These are phyloP conservation scores for Delonix regia DNA, from an alignment of 306 rosid genomes.

Conservation along the genomic window DNA sequence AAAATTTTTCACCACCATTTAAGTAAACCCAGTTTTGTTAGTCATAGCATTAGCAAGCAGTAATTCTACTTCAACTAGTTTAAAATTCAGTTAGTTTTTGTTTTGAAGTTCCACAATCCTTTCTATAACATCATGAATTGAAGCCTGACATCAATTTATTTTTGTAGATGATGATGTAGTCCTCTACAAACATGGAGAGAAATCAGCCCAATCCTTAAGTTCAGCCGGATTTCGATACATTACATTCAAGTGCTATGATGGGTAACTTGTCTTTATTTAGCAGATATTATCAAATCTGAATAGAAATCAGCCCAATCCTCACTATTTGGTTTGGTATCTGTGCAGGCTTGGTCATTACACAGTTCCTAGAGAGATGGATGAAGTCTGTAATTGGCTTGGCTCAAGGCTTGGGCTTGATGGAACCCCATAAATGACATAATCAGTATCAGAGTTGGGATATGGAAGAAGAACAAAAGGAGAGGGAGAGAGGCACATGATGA, in stretches of 20 bases:
- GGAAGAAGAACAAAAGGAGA: conserved; percentile 38
- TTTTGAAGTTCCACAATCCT: background rate
- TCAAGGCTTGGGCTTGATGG: conserved; percentile 88
- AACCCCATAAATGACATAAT: conserved; percentile 28
- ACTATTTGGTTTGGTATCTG: conserved; percentile 26
- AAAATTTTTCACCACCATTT: background rate
- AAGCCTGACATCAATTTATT: conserved; percentile 9
- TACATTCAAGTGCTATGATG: conserved; percentile 79
- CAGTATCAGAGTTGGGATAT: conserved; percentile 23
- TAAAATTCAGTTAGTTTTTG: background rate
- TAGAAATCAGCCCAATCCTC: conserved; percentile 10
- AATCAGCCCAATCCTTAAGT: conserved; percentile 69
- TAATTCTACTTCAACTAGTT: background rate
- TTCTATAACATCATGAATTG: background rate
- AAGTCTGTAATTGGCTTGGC: conserved; percentile 86
- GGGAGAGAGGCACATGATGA: conserved; percentile 35
- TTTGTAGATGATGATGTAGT: conserved; percentile 78
- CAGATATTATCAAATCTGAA: background rate
- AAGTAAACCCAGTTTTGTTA: background rate
- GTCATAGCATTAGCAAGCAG: background rate
- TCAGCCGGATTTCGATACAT: conserved; percentile 82
- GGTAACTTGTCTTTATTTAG: conserved; percentile 46
- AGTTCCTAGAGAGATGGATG: conserved; percentile 94
- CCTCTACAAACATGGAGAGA: conserved; percentile 72
- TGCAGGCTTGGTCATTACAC: conserved; percentile 98